phyloP scores from a whole-genome alignment of 2,329 filamentous ascomycete species.

The Pyrenophora seminiperda region DNA sequence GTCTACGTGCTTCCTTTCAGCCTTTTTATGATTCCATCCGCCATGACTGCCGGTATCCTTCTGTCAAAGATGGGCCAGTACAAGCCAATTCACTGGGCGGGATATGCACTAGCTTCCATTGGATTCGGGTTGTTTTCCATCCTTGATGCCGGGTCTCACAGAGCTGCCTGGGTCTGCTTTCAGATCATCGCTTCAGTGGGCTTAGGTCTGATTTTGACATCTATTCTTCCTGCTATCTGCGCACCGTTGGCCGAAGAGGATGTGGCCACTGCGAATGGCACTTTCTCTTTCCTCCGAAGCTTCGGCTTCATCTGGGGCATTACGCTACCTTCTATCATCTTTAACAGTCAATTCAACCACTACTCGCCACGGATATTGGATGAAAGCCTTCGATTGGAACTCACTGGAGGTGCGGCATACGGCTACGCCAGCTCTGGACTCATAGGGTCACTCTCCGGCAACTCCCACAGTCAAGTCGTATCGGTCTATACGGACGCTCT shows the following conservation, averaged over 20 bases:
- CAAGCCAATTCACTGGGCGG: slow-evolving; percentile 34
- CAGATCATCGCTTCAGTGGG: slow-evolving; percentile 34
- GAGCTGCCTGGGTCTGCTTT: slow-evolving; percentile 26
- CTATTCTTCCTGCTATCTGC: slow-evolving; percentile 39
- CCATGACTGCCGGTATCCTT: slow-evolving; percentile 28
- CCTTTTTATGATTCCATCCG: slow-evolving; percentile 29
- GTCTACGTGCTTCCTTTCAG: slow-evolving; percentile 37
- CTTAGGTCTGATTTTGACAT: slow-evolving; percentile 33
- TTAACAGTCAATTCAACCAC: slow-evolving; percentile 31
- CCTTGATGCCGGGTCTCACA: slow-evolving; percentile 16
- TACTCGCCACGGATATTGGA: too few species aligned
- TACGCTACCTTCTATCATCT: slow-evolving; percentile 36
- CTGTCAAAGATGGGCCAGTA: slow-evolving; percentile 33
- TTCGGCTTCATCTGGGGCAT: slow-evolving; percentile 39
- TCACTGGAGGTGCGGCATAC: background rate
- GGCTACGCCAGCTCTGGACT: too few species aligned
- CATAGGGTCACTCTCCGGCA: too few species aligned
- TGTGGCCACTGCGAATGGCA: slow-evolving; percentile 28
- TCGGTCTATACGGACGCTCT: too few species aligned
- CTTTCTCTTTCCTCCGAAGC: slow-evolving; percentile 40
- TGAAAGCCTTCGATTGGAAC: background rate
- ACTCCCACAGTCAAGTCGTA: too few species aligned
- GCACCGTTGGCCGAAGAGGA: slow-evolving; percentile 33
- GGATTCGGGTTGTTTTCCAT: slow-evolving; percentile 26
- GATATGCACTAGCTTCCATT: slow-evolving; percentile 29